Evolutionary conservation across 2,329 filamentous ascomycete genomes (phyloP).

Genomic region (Fusarium torreyae): DNA sequence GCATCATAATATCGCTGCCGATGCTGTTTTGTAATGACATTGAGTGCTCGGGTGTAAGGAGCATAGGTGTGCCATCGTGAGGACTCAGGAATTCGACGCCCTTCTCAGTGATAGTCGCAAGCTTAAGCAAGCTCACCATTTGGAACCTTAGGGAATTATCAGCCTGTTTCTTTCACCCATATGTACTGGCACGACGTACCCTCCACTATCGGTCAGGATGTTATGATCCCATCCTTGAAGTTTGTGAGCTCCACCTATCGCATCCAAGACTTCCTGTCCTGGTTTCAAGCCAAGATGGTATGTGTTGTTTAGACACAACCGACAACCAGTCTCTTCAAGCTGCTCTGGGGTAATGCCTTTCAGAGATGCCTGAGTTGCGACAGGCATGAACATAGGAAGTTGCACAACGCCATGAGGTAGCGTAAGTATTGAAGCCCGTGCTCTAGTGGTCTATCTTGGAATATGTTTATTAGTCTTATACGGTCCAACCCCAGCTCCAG

Average conservation of each 20-base stretch:
- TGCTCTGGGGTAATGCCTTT: constrained; percentile 96
- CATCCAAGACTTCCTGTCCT: constrained; percentile 88
- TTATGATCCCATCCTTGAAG: constrained; percentile 97
- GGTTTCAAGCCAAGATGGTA: constrained; percentile 97
- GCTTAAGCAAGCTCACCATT: constrained; percentile 96
- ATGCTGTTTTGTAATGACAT: constrained; percentile 97
- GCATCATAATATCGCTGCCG: constrained; percentile 99
- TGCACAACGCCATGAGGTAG: constrained; percentile 93
- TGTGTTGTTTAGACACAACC: constrained; percentile 96
- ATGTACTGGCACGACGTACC: constrained; percentile 60
- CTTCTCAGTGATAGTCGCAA: constrained; percentile 95
- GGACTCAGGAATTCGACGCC: constrained; percentile 97
- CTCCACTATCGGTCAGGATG: constrained; percentile 86
- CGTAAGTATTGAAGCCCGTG: constrained; percentile 87
- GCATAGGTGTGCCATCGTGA: constrained; percentile 95
- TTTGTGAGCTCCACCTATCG: constrained; percentile 92
- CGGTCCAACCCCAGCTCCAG: not conserved
- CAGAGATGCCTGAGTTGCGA: constrained; percentile 95
- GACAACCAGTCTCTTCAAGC: constrained; percentile 88
- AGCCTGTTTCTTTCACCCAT: constrained; percentile 6
- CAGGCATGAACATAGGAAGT: constrained; percentile 97
- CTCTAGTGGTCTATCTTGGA: constrained; percentile 84
- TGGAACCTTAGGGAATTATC: constrained; percentile 80
- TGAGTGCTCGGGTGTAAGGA: constrained; percentile 96
- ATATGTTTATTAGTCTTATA: constrained; percentile 36